Percentiles rank a stretch among this genome's conserved stretches.
phyloP scores from a whole-genome alignment of 768 basidiomycete species.

The Suillus subluteus region DNA sequence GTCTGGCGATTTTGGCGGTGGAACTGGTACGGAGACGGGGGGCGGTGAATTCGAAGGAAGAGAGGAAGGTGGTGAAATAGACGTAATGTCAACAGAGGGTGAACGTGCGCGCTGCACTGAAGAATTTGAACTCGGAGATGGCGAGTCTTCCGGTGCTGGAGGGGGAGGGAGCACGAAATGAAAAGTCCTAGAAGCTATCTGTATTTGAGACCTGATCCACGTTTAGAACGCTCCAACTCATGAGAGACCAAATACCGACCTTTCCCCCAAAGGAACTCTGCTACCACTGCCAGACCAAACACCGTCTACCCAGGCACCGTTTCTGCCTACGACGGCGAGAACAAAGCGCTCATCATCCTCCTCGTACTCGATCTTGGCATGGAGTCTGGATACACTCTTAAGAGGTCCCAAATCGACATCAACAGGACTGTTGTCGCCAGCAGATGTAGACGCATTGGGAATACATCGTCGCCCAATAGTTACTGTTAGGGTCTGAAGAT shows the following conservation, averaged over 20 bases:
- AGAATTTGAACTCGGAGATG: constrained; percentile 77
- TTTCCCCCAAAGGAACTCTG: constrained; percentile 80
- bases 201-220: constrained; percentile 80
- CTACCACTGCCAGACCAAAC: constrained; percentile 93
- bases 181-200: constrained; percentile 97
- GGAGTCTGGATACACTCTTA: constrained; percentile 96
- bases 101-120: constrained; percentile 72
- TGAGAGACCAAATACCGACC: constrained; percentile 48
- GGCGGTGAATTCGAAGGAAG: constrained; percentile 78
- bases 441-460: constrained; percentile 58
- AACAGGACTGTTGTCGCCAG: constrained; percentile 55
- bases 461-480: constrained; percentile 91
- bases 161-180: constrained; percentile 95
- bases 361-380: constrained; percentile 95
- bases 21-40: constrained; percentile 48
- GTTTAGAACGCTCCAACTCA: constrained; percentile 14
- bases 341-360: constrained; percentile 87
- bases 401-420: constrained; percentile 94
- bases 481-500: constrained; percentile 92
- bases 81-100: constrained; percentile 82
- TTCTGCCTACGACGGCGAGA: constrained; percentile 90
- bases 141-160: constrained; percentile 76
- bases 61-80: constrained; percentile 81
- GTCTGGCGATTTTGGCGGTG: constrained; percentile 51
- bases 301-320: constrained; percentile 98